These are phyloP conservation scores for Tetrahymena elliotti DNA, from an alignment of 73 alveolate species.

Conservation along the genomic window DNA sequence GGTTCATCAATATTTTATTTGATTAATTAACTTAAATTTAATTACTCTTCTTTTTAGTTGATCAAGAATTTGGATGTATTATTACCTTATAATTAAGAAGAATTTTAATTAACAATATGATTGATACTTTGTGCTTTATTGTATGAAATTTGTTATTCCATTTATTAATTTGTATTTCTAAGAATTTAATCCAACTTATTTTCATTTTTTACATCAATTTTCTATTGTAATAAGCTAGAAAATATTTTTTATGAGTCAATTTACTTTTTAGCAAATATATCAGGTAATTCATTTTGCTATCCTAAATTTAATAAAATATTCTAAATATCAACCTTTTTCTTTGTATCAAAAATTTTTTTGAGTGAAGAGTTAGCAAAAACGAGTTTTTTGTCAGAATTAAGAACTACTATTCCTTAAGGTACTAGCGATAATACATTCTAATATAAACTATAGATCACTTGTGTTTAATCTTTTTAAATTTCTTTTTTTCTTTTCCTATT, in stretches of 20 bases:
- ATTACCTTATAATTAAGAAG: too few species aligned
- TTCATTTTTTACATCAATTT: too few species aligned
- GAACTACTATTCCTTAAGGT: not conserved
- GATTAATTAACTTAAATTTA: too few species aligned
- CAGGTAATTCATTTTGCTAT: not conserved
- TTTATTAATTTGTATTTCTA: too few species aligned
- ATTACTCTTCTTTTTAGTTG: not conserved
- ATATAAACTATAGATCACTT: not conserved
- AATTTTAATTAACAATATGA: too few species aligned
- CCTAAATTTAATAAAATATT: not conserved
- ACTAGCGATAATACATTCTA: not conserved
- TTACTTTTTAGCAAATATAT: too few species aligned
- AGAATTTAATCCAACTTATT: too few species aligned
- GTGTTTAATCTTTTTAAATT: not conserved
- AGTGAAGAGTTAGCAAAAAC: not conserved
- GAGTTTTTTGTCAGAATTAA: not conserved
- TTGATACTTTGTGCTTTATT: not conserved
- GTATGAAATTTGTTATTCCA: too few species aligned
- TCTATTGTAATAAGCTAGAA: too few species aligned
- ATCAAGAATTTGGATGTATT: not conserved
- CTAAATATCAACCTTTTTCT: not conserved
- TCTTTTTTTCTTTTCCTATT: not conserved
- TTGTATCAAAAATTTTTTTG: not conserved
- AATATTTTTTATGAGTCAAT: too few species aligned
- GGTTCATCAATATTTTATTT: not conserved